These are phyloP conservation scores for Lodderomyces margitis DNA, from an alignment of 1,139 yeast genomes.

Conservation along the genomic window DNA sequence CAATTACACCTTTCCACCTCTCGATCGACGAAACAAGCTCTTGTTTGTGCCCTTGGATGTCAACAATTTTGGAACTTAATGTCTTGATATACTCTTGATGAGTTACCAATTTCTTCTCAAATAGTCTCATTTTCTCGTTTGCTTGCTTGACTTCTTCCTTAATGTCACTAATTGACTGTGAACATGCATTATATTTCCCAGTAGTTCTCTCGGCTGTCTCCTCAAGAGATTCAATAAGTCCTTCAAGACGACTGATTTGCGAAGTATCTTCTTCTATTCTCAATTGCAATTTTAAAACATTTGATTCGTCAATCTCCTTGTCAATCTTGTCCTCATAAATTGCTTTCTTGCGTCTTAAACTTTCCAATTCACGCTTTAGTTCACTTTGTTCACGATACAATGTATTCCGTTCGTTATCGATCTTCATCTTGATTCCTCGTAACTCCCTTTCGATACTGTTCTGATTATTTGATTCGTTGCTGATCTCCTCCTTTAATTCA, in stretches of 20 bases:
- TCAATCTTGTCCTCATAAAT: conserved; percentile 29
- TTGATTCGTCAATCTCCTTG: conserved; percentile 35
- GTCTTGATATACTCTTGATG: conserved; percentile 15
- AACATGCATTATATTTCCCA: conserved; percentile 9
- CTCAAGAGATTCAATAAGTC: conserved; percentile 27
- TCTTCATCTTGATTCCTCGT: conserved; percentile 17
- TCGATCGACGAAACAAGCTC: conserved; percentile 7
- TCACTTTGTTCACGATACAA: background rate
- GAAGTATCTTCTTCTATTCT: conserved; percentile 29
- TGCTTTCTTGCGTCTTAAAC: conserved; percentile 18
- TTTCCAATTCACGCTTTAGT: conserved; percentile 18
- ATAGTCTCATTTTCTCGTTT: background rate
- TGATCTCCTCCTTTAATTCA: conserved; percentile 18
- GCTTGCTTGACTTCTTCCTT: conserved; percentile 11
- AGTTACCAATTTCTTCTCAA: conserved; percentile 11
- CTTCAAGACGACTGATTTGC: conserved; percentile 27
- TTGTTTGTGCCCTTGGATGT: conserved; percentile 7
- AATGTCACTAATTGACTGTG: conserved; percentile 11
- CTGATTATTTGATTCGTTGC: conserved; percentile 15
- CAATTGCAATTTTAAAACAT: conserved; percentile 29
- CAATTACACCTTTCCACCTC: conserved; percentile 16
- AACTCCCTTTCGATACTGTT: conserved; percentile 19
- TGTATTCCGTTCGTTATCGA: conserved; percentile 13
- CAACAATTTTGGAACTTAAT: conserved; percentile 7
- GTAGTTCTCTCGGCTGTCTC: conserved; percentile 21